Conservation (phyloP, 805 yeast species). For the Pichia manshurica region DNA sequence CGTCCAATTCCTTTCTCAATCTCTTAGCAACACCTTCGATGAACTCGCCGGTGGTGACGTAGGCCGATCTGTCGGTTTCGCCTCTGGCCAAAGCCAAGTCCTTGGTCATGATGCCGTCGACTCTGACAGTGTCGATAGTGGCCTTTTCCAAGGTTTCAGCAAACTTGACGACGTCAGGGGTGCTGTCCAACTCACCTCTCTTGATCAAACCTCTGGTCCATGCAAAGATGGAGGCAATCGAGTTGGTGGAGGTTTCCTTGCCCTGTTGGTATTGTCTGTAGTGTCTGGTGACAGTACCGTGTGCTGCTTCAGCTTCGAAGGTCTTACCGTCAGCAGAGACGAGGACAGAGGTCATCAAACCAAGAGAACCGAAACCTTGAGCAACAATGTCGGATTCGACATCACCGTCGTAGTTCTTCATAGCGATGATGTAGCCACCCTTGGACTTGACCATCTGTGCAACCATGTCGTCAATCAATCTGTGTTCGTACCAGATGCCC, state of each 20-base stretch:
- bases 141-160: constrained; percentile 78
- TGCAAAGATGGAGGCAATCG: constrained; percentile 95
- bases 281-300: constrained; percentile 97
- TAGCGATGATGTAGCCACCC: constrained; percentile 92
- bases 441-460: constrained; percentile 96
- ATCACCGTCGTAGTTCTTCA: constrained; percentile 98
- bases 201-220: constrained; percentile 93
- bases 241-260: constrained; percentile 93
- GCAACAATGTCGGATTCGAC: constrained; percentile 96
- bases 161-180: constrained; percentile 79
- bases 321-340: constrained; percentile 96
- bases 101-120: constrained; percentile 90
- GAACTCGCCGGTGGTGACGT: constrained; percentile 90
- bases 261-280: constrained; percentile 95
- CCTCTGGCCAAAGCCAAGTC: constrained; percentile 90
- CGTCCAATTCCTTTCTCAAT: constrained; percentile 32
- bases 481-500: constrained; percentile 96
- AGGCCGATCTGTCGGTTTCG: constrained; percentile 71
- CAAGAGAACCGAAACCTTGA: constrained; percentile 95
- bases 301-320: constrained; percentile 97
- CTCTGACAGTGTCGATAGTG: constrained; percentile 76
- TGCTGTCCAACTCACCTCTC: constrained; percentile 83
- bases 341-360: constrained; percentile 95
- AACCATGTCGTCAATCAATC: constrained; percentile 96
- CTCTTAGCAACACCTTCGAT: constrained; percentile 74